These are phyloP conservation scores for Cubamyces lactineus DNA, from an alignment of 768 basidiomycete genomes.

Conservation along the genomic window DNA sequence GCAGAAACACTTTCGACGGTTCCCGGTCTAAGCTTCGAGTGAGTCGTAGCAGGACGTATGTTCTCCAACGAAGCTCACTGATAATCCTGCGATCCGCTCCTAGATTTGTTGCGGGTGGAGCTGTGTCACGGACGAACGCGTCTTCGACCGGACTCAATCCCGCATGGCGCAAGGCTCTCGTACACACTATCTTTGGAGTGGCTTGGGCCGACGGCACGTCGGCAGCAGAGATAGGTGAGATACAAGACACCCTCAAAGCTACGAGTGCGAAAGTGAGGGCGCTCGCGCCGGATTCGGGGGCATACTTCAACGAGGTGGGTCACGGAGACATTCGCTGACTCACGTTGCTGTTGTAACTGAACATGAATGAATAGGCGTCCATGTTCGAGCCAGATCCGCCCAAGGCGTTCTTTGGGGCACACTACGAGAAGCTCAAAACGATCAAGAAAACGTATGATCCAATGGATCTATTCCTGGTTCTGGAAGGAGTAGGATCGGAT, in stretches of 20 bases:
- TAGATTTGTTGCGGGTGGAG: neutral
- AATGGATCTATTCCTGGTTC: slow-evolving; percentile 45
- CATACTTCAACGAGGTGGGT: slow-evolving; percentile 53
- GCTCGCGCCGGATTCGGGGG: slow-evolving; percentile 36
- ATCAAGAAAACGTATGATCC: slow-evolving; percentile 53
- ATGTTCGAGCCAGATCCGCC: slow-evolving; percentile 45
- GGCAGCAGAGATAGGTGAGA: neutral
- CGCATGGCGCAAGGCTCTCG: neutral
- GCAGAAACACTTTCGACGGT: slow-evolving; percentile 13
- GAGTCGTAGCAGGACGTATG: slow-evolving; percentile 5
- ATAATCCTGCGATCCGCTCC: neutral
- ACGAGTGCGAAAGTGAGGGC: slow-evolving; percentile 28
- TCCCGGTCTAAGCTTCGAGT: slow-evolving; percentile 15
- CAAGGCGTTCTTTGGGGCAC: slow-evolving; percentile 48
- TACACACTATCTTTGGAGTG: neutral
- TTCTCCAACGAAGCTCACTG: neutral
- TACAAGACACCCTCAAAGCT: neutral
- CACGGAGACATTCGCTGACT: too few relatives aligned
- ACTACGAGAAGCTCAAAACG: slow-evolving; percentile 43
- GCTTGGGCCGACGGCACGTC: neutral
- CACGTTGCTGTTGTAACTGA: too few relatives aligned
- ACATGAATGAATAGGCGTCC: slow-evolving; percentile 39
- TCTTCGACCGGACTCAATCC: neutral
- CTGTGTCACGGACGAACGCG: neutral
- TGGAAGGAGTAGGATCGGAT: slow-evolving; percentile 52